Percentiles rank a stretch among this genome's conserved stretches.
These are phyloP conservation scores for Sugiyamaella sp. DNA, from an alignment of 1,139 yeast genomes.

Conservation along the genomic window DNA sequence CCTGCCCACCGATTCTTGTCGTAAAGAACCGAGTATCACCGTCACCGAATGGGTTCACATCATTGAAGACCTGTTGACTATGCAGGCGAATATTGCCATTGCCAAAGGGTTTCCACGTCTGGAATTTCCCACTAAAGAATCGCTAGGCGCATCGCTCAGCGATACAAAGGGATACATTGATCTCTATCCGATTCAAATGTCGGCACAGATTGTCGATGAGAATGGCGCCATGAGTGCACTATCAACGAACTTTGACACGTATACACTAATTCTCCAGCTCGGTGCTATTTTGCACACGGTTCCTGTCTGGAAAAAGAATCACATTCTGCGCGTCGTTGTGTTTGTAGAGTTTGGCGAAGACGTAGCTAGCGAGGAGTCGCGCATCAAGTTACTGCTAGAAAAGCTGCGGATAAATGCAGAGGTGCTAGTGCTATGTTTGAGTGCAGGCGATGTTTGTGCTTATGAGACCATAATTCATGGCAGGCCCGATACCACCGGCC, in stretches of 20 bases:
- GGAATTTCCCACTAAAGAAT: slow-evolving; percentile 52
- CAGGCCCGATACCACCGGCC: slow-evolving; percentile 38
- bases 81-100: slow-evolving; percentile 91
- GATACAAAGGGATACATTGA: slow-evolving; percentile 60
- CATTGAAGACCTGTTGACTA: slow-evolving; percentile 86
- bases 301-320: slow-evolving; percentile 85
- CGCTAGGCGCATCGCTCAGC: slow-evolving; percentile 24
- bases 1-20: slow-evolving; percentile 80
- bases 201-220: slow-evolving; percentile 68
- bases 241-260: slow-evolving; percentile 92
- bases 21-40: slow-evolving; percentile 68
- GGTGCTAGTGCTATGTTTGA: slow-evolving; percentile 69
- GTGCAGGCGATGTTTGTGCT: slow-evolving; percentile 58
- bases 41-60: slow-evolving; percentile 89
- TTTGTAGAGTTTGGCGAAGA: slow-evolving; percentile 81
- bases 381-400: slow-evolving; percentile 66
- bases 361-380: slow-evolving; percentile 63
- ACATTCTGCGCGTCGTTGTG: slow-evolving; percentile 74
- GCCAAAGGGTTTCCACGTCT: slow-evolving; percentile 80
- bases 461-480: slow-evolving; percentile 84
- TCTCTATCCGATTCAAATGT: slow-evolving; percentile 94
- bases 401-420: slow-evolving; percentile 82
- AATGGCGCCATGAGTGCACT: slow-evolving; percentile 67
- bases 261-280: slow-evolving; percentile 84
- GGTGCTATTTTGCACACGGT: slow-evolving; percentile 93